Conservation (phyloP, 2,329 filamentous ascomycete species). For the Aspergillus sp. region DNA sequence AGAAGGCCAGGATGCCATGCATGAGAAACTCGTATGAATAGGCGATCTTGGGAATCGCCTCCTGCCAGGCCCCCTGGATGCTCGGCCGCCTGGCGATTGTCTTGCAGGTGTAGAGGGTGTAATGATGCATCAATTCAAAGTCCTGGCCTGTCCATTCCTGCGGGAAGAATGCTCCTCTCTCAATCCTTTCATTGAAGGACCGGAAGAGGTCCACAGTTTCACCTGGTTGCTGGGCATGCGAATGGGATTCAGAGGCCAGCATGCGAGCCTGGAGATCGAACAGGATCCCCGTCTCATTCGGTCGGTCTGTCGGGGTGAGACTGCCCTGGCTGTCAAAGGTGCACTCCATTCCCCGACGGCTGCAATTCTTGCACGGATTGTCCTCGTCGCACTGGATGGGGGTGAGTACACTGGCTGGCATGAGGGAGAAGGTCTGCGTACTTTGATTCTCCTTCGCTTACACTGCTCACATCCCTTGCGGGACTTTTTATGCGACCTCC, state of each 20-base stretch:
- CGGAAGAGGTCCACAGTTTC: too few species aligned
- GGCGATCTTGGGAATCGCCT: background rate
- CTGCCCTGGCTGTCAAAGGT: background rate
- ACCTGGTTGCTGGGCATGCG: too few species aligned
- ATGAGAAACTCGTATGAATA: conserved; percentile 1
- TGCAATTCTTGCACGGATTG: conserved; percentile 27
- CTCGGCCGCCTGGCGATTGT: conserved; percentile 15
- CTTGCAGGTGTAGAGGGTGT: conserved; percentile 34
- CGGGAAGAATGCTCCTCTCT: background rate
- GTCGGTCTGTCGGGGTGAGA: background rate
- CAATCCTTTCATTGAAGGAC: too few species aligned
- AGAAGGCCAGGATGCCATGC: conserved; percentile 4
- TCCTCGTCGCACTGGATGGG: conserved; percentile 25
- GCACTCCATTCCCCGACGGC: conserved; percentile 23
- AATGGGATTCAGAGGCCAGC: background rate
- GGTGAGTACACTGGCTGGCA: too few species aligned
- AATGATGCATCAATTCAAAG: conserved; percentile 43
- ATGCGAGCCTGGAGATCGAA: background rate
- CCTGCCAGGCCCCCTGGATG: background rate
- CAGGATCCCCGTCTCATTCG: conserved; percentile 9
- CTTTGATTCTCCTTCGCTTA: conserved; percentile 4
- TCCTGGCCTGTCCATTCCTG: conserved; percentile 13
- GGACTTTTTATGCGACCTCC: conserved; percentile 6
- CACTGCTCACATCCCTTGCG: conserved; percentile 7
- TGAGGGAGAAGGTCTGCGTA: background rate